phyloP scores from a whole-genome alignment of 805 yeast genomes.

The Ogataea ganodermae region DNA sequence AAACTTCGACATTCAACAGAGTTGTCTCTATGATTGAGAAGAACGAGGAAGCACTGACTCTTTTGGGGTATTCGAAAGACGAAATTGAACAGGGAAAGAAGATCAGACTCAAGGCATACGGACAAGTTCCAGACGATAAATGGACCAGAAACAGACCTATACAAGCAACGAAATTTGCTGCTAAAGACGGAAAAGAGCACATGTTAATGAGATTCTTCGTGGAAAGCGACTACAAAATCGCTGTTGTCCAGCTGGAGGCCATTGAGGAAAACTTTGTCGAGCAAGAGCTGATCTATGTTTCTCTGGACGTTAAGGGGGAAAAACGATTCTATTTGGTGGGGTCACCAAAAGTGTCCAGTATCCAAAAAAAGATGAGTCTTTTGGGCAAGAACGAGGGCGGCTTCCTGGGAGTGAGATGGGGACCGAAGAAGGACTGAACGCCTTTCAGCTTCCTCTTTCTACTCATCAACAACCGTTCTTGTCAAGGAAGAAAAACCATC shows the following conservation, averaged over 20 bases:
- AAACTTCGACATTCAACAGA: constrained; percentile 85
- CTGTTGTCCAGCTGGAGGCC: constrained; percentile 79
- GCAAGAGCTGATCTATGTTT: constrained; percentile 71
- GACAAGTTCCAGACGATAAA: constrained; percentile 66
- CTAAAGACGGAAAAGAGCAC: constrained; percentile 77
- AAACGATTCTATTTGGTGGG: constrained; percentile 66
- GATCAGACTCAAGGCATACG: constrained; percentile 75
- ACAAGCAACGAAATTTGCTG: constrained; percentile 61
- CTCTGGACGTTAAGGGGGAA: constrained; percentile 73
- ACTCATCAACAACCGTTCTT: background rate
- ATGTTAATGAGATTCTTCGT: constrained; percentile 84
- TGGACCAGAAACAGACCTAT: constrained; percentile 92
- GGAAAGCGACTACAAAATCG: constrained; percentile 65
- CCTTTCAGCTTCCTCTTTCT: background rate
- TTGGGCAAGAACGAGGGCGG: constrained; percentile 48
- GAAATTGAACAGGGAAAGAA: constrained; percentile 48
- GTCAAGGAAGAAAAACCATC: background rate
- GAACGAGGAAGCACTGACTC: constrained; percentile 57
- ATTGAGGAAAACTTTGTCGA: constrained; percentile 63
- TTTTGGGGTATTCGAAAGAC: constrained; percentile 43
- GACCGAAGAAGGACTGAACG: constrained; percentile 59
- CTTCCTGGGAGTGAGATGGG: constrained; percentile 85
- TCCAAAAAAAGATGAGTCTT: constrained; percentile 47
- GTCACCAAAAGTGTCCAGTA: constrained; percentile 52
- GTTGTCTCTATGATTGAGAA: constrained; percentile 78